Evolutionary conservation across 1,139 yeast species (phyloP).

Genomic region (Wickerhamomyces sp.): DNA sequence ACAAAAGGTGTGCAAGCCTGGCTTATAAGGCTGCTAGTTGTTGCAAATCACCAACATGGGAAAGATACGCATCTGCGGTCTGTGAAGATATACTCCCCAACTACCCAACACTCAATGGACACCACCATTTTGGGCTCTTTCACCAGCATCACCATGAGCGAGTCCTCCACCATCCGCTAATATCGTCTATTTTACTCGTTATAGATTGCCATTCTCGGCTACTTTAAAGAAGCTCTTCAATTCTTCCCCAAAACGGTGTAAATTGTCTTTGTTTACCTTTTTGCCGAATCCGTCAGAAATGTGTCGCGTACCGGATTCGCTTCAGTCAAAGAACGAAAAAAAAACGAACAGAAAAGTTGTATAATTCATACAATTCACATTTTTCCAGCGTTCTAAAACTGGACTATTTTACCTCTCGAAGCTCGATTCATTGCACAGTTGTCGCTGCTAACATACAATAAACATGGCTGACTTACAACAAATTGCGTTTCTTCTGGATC

Average conservation of each 20-base stretch:
- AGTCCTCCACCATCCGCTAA: background rate
- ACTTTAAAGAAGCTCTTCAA: too few species aligned
- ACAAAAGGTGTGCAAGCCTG: conserved; percentile 61
- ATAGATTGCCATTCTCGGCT: too few species aligned
- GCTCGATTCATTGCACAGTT: too few species aligned
- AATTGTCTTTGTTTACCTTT: background rate
- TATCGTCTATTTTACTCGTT: background rate
- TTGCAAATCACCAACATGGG: conserved; percentile 91
- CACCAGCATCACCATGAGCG: conserved; percentile 23
- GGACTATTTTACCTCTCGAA: too few species aligned
- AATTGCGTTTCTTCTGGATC: conserved; percentile 29
- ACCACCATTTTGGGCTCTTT: conserved; percentile 25
- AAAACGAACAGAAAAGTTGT: too few species aligned
- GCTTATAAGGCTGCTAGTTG: conserved; percentile 60
- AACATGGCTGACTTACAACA: conserved; percentile 32
- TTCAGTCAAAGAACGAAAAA: too few species aligned
- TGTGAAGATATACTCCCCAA: conserved; percentile 49
- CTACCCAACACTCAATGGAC: conserved; percentile 20
- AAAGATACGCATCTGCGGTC: conserved; percentile 91
- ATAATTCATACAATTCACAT: too few species aligned
- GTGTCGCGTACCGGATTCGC: background rate
- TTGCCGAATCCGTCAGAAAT: background rate
- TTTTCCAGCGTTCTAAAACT: too few species aligned
- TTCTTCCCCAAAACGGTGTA: too few species aligned
- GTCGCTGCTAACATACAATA: background rate